Percentiles rank a stretch among this genome's conserved stretches.
Conservation (phyloP, 2,329 filamentous ascomycete species). For the Elsinoe fawcettii region DNA sequence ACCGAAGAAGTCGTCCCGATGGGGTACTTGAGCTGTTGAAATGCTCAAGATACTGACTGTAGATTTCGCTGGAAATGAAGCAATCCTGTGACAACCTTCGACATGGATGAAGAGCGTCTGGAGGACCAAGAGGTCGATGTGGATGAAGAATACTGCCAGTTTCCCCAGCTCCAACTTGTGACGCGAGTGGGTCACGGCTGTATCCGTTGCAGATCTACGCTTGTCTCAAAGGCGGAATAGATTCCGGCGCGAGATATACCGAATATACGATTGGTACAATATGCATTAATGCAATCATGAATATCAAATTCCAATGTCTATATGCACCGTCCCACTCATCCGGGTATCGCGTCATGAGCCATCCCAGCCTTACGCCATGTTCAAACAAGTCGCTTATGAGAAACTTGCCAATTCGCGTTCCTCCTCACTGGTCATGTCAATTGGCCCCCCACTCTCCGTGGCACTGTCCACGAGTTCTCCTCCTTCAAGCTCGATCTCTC, state of each 20-base stretch:
- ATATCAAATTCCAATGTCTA: neutral
- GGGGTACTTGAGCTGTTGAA: neutral
- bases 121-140: neutral
- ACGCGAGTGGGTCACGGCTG: neutral
- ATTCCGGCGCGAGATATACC: neutral
- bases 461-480: conserved; percentile 13
- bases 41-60: neutral
- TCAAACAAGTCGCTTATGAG: neutral
- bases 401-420: conserved; percentile 13
- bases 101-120: neutral
- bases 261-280: neutral
- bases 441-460: conserved; percentile 3
- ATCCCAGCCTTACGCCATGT: neutral
- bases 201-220: conserved; percentile 4
- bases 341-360: neutral
- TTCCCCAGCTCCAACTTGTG: conserved; percentile 12
- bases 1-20: neutral
- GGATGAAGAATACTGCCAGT: neutral
- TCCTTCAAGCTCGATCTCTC: conserved; percentile 18
- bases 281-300: neutral
- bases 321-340: neutral
- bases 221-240: neutral
- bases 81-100: neutral
- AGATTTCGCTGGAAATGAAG: neutral
- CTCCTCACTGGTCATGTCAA: conserved; percentile 15